Evolutionary conservation across 352 stramenopile genomes (phyloP).

Genomic region (Blastocystis sp.): DNA sequence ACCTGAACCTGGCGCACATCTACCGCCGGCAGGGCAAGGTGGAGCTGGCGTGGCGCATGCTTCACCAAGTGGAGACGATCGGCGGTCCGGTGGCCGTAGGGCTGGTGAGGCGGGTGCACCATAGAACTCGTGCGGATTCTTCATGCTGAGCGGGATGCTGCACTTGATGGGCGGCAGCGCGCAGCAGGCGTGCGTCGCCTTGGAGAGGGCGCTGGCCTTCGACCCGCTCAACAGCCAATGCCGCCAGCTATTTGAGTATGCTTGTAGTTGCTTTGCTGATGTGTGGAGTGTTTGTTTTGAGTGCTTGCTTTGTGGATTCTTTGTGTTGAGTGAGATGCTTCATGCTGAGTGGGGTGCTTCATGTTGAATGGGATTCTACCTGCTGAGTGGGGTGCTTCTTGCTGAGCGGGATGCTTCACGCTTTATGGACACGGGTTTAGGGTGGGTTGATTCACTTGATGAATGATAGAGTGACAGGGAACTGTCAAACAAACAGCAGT

Average conservation of each 20-base stretch:
- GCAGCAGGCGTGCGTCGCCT: constrained; percentile 29
- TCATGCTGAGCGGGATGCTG: background rate
- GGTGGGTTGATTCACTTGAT: no score
- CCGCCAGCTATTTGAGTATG: background rate
- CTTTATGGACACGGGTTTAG: no score
- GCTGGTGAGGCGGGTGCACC: background rate
- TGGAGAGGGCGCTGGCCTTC: constrained; percentile 5
- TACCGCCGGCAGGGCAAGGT: constrained; percentile 13
- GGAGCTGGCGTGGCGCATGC: constrained; percentile 24
- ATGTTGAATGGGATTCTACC: no score
- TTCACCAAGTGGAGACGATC: background rate
- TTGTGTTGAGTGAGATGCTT: no score
- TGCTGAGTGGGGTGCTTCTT: no score
- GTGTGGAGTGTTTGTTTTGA: background rate
- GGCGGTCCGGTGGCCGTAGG: background rate
- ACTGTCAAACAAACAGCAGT: no score
- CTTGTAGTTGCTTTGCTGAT: background rate
- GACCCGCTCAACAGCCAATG: constrained; percentile 6
- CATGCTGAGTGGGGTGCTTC: no score
- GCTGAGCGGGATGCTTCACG: no score
- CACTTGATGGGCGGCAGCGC: background rate
- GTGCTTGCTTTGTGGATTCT: no score
- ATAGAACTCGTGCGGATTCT: constrained; percentile 24
- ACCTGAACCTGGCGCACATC: constrained; percentile 42
- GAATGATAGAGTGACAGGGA: no score